Percentiles rank a stretch among this genome's conserved stretches.
Conservation (phyloP, 169 alveolate species). For the Perkinsus olseni region DNA sequence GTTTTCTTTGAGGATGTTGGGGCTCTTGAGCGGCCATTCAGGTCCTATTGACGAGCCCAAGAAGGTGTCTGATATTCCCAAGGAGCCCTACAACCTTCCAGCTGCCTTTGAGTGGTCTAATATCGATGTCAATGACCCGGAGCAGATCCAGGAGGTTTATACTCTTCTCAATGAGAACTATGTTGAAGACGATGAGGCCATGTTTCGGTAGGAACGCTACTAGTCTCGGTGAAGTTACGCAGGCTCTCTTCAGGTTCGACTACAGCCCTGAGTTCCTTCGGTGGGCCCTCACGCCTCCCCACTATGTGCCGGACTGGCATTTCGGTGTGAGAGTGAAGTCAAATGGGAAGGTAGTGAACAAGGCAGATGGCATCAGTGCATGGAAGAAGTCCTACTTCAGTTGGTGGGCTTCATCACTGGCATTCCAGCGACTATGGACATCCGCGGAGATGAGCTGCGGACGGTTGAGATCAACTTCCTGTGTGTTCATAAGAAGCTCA, state of each 20-base stretch:
- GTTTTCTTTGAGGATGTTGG: slow-evolving; percentile 18
- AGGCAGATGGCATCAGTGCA: neutral
- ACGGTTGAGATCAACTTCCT: slow-evolving; percentile 93
- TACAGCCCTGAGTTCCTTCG: slow-evolving; percentile 84
- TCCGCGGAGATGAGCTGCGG: slow-evolving; percentile 51
- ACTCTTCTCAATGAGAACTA: slow-evolving; percentile 79
- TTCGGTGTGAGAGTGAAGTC: slow-evolving; percentile 76
- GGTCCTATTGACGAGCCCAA: slow-evolving; percentile 28
- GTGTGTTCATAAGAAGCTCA: slow-evolving; percentile 92
- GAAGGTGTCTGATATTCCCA: slow-evolving; percentile 43
- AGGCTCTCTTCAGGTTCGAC: slow-evolving; percentile 76
- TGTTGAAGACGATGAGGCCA: slow-evolving; percentile 94
- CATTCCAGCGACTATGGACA: slow-evolving; percentile 72
- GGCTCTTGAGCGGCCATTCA: slow-evolving; percentile 25
- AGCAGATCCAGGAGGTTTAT: slow-evolving; percentile 59
- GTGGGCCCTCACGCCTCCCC: slow-evolving; percentile 92
- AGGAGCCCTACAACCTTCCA: slow-evolving; percentile 76
- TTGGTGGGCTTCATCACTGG: slow-evolving; percentile 37
- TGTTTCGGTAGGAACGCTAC: slow-evolving; percentile 12
- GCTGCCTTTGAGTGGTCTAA: slow-evolving; percentile 84
- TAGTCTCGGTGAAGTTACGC: neutral
- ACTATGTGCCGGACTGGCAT: slow-evolving; percentile 74
- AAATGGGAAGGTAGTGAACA: slow-evolving; percentile 14
- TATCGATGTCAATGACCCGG: slow-evolving; percentile 66
- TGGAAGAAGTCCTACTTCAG: neutral